phyloP scores from a whole-genome alignment of 805 yeast species.

The Cyberlindnera sargentensis region DNA sequence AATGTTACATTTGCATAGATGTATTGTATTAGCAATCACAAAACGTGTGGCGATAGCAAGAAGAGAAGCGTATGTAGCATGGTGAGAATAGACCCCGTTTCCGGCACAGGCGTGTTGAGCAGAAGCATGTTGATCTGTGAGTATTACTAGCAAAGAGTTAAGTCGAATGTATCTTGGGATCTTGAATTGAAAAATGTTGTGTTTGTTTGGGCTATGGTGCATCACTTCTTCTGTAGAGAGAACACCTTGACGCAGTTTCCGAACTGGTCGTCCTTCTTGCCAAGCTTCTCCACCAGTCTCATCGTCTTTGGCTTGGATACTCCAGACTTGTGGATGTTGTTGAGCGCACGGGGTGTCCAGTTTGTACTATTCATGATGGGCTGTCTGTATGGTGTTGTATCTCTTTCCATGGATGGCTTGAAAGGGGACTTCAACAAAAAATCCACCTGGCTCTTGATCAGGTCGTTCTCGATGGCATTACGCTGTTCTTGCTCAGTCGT shows the following conservation, averaged over 20 bases:
- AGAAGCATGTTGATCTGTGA: too few relatives aligned
- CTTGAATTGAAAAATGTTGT: neutral
- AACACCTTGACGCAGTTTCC: constrained; percentile 14
- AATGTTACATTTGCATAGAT: too few relatives aligned
- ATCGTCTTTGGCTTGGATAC: constrained; percentile 2
- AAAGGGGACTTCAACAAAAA: constrained; percentile 18
- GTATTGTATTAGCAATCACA: too few relatives aligned
- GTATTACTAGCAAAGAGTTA: too few relatives aligned
- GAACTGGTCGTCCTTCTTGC: constrained; percentile 5
- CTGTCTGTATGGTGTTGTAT: neutral
- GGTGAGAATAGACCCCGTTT: too few relatives aligned
- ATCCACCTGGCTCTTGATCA: constrained; percentile 20
- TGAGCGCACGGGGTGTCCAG: neutral
- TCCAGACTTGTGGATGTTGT: neutral
- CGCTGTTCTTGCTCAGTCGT: constrained; percentile 15
- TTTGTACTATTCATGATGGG: neutral
- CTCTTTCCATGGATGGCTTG: constrained; percentile 1
- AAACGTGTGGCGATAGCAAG: too few relatives aligned
- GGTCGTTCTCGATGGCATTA: constrained; percentile 17
- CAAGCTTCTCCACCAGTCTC: constrained; percentile 11
- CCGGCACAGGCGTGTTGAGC: too few relatives aligned
- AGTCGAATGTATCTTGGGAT: neutral
- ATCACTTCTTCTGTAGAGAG: constrained; percentile 9
- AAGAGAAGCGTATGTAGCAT: too few relatives aligned
- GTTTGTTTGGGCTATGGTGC: neutral